Evolutionary conservation across 129 eudicot genomes (phyloP), one percentile per base, ranked within the genome.

Genomic region (Silybum marianum): DNA sequence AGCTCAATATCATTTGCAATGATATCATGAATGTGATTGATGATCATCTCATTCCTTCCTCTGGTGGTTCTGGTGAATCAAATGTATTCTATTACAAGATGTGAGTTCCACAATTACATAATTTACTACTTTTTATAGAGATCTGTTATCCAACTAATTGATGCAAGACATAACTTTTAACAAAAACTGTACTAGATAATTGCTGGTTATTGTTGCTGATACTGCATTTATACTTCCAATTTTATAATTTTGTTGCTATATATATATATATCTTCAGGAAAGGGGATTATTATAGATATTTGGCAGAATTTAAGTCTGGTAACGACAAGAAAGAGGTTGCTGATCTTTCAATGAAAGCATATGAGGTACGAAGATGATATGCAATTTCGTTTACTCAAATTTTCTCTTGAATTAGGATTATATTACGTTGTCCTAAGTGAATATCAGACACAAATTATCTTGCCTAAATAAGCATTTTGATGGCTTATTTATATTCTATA

Each of bases 21-120:
- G 91, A 90, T 77, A 90, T 90, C 75, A 90, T 90, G 93, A 79
- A 24, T 34, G 88, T 90, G 9, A 86, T 90, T 58, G 89, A 90
- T 84, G 91, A 90, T 18, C 91, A 90, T 84, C 89, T 90, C 83
- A 90, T 90, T 79, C 93, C 93, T 72, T 90, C 93, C 0, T 70
- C 24, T 76, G 79, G 83, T 22, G 75, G 48, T 32, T 84, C 86
- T 21, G 93, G 91, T 69, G 93, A 90, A 88, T 88, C 93, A 25
- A 82, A 72, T 30, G 93, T 90, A 62, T 90, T 90, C 74, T 90
- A 83, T 40, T 88, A 90, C 85, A 90, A 90, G 82, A 90, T 90
- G 93, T 90, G 76, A 88, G 91, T 72, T 82, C n/a, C 9, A 25
- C 19, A 58, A 0, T 75, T 71, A 51, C 28, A 70, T 22, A 54